phyloP scores from a whole-genome alignment of 2,329 filamentous ascomycete species.

The Fusarium succisae region DNA sequence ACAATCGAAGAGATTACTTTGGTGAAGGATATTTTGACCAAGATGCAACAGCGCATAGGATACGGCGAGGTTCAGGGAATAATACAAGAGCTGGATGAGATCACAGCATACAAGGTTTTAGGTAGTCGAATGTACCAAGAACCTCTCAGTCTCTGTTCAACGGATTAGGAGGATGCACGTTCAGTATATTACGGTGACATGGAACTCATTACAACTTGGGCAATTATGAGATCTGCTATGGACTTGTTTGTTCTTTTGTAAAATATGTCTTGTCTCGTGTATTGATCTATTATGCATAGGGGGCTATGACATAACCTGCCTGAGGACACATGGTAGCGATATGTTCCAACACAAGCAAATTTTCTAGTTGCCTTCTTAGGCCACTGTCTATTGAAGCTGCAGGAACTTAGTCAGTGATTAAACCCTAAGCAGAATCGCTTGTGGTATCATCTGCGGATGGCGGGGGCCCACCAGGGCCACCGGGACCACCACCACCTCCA shows the following conservation, averaged over 20 bases:
- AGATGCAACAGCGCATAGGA: background rate
- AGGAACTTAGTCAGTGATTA: too few relatives aligned
- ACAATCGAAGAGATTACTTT: background rate
- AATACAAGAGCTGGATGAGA: background rate
- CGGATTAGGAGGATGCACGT: too few relatives aligned
- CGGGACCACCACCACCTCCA: background rate
- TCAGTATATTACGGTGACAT: accelerated
- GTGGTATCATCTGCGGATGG: background rate
- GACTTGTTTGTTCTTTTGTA: background rate
- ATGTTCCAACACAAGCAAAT: too few relatives aligned
- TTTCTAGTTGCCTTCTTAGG: accelerated
- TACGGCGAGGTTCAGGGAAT: background rate
- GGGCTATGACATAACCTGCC: background rate
- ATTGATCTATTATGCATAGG: background rate
- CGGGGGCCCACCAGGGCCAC: background rate
- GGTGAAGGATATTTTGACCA: background rate
- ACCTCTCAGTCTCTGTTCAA: too few relatives aligned
- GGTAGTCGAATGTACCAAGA: too few relatives aligned
- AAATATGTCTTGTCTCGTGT: background rate
- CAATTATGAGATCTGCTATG: too few relatives aligned
- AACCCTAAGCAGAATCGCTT: background rate
- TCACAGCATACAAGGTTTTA: background rate
- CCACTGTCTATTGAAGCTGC: background rate
- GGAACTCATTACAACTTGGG: too few relatives aligned
- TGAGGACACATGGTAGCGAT: too few relatives aligned